phyloP scores from a whole-genome alignment of 495 filamentous ascomycete species.

The Pseudoneurospora amorphoporcata region DNA sequence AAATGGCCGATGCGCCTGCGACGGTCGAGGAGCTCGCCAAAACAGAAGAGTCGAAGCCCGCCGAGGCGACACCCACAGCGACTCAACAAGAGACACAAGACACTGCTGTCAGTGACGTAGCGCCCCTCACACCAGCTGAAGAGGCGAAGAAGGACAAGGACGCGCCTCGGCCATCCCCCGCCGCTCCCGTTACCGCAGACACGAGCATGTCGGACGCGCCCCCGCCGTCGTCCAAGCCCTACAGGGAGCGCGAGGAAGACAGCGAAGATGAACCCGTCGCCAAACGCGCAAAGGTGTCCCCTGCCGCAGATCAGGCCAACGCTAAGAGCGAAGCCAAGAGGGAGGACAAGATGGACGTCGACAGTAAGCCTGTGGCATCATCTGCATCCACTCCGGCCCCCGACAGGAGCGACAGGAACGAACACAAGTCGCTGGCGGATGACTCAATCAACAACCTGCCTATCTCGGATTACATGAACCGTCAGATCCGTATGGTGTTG shows the following conservation, averaged over 20 bases:
- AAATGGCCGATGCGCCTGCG: constrained; percentile 16
- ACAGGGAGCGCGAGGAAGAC: constrained; percentile 64
- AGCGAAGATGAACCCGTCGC: constrained; percentile 61
- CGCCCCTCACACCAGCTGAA: constrained; percentile 14
- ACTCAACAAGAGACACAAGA: constrained; percentile 18
- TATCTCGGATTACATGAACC: constrained; percentile 37
- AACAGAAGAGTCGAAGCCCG: neutral
- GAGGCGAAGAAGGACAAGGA: constrained; percentile 10
- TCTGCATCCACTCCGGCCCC: neutral
- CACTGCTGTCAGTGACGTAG: constrained; percentile 14
- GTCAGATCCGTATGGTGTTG: constrained; percentile 41
- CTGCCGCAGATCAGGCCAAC: constrained; percentile 16
- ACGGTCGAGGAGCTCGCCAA: neutral
- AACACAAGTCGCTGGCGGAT: constrained; percentile 15
- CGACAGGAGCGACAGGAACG: neutral
- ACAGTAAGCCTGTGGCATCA: constrained; percentile 1
- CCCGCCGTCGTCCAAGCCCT: constrained; percentile 37
- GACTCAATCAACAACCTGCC: constrained; percentile 16
- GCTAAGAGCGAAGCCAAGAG: constrained; percentile 7
- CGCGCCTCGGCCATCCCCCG: constrained; percentile 5
- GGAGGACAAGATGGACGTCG: constrained; percentile 13
- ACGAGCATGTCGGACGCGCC: constrained; percentile 27
- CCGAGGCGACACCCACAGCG: neutral
- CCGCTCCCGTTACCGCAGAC: constrained; percentile 17
- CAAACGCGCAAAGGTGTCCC: constrained; percentile 55